Conservation (phyloP, 768 basidiomycete genomes). For the Termitomyces sp. region DNA sequence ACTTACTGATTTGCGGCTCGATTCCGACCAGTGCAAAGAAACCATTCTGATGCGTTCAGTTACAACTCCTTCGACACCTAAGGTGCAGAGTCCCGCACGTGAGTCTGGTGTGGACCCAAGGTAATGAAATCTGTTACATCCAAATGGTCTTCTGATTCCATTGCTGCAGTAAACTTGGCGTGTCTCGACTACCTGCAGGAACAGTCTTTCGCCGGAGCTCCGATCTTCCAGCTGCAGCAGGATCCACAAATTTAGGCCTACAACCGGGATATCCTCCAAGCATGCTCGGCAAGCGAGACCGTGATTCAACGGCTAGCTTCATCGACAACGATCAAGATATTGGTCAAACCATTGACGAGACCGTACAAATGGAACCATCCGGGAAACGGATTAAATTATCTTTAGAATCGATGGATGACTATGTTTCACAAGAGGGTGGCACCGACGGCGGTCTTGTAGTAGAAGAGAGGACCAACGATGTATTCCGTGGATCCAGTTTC, state of each 20-base stretch:
- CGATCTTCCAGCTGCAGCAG: not conserved
- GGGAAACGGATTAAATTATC: constrained; percentile 50
- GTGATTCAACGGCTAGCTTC: constrained; percentile 43
- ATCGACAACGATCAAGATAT: constrained; percentile 39
- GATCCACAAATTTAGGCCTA: constrained; percentile 9
- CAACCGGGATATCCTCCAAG: constrained; percentile 39
- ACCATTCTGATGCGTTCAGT: not conserved
- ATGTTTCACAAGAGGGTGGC: constrained; percentile 1
- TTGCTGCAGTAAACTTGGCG: constrained; percentile 11
- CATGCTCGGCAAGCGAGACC: constrained; percentile 62
- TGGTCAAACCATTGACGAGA: constrained; percentile 29
- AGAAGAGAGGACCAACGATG: constrained; percentile 8
- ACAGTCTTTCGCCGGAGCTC: not conserved
- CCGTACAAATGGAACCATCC: constrained; percentile 36
- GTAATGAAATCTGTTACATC: not conserved
- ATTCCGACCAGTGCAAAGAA: constrained; percentile 19
- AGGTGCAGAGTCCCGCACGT: not conserved
- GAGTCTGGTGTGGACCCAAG: constrained; percentile 1
- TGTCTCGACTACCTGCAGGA: constrained; percentile 4
- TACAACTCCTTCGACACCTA: constrained; percentile 11
- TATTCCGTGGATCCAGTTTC: constrained; percentile 35
- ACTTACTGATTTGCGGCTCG: constrained; percentile 15
- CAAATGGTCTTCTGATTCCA: constrained; percentile 6
- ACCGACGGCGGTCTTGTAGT: constrained; percentile 13
- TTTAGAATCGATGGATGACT: not conserved